These are phyloP conservation scores for Sanguinoderma infundibulare DNA, from an alignment of 1,284 basidiomycete genomes.

Conservation along the genomic window DNA sequence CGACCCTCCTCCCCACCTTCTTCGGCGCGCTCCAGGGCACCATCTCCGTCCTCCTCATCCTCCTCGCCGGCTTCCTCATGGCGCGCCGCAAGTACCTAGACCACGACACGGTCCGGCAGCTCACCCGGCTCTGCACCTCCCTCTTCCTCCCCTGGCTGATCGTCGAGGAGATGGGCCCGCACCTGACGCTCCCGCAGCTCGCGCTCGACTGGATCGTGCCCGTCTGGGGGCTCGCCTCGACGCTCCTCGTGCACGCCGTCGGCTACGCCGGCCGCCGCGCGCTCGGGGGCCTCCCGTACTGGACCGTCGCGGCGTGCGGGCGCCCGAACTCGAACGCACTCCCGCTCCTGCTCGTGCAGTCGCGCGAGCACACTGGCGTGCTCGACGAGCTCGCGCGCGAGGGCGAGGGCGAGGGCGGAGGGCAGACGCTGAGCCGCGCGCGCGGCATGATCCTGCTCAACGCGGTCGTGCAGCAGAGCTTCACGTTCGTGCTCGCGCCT, in stretches of 20 bases:
- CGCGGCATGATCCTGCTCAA: slow-evolving; percentile 38
- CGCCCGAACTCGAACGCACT: slow-evolving; percentile 39
- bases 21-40: slow-evolving; percentile 36
- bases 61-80: slow-evolving; percentile 34
- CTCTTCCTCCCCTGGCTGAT: slow-evolving; percentile 40
- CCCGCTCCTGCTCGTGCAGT: slow-evolving; percentile 36
- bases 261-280: slow-evolving; percentile 33
- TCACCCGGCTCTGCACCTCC: slow-evolving; percentile 35
- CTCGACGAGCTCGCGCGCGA: slow-evolving; percentile 27
- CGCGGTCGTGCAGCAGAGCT: slow-evolving; percentile 36
- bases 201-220: slow-evolving; percentile 36
- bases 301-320: slow-evolving; percentile 38
- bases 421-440: slow-evolving; percentile 31
- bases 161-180: slow-evolving; percentile 37
- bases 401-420: slow-evolving; percentile 26
- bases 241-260: slow-evolving; percentile 31
- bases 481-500: slow-evolving; percentile 37
- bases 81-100: slow-evolving; percentile 29
- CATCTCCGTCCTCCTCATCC: slow-evolving; percentile 37
- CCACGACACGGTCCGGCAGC: slow-evolving; percentile 30
- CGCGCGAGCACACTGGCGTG: slow-evolving; percentile 33
- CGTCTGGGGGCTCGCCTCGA: slow-evolving; percentile 36
- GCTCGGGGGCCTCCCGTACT: slow-evolving; percentile 32
- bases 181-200: slow-evolving; percentile 31
- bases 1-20: slow-evolving; percentile 29